Conservation (phyloP, 257 asterid species). For the Handroanthus guayacan region DNA sequence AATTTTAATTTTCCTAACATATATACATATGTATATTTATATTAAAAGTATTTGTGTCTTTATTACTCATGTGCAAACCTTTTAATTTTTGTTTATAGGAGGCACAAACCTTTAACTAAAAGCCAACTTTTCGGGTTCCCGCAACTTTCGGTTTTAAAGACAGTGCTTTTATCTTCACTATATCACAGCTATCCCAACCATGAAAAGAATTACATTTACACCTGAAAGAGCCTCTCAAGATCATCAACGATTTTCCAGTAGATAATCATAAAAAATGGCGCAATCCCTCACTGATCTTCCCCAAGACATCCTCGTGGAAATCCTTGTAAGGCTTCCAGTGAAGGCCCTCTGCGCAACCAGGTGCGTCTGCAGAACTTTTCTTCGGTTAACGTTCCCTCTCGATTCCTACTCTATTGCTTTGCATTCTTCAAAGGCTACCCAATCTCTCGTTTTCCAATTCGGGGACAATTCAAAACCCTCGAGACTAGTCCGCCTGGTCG, state of each 20-base stretch:
- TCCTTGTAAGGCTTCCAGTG: constrained; percentile 33
- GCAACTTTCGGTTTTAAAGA: too few species aligned
- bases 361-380: constrained; percentile 40
- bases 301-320: constrained; percentile 24
- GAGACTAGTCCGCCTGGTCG: background rate
- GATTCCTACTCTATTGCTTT: constrained; percentile 20
- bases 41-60: too few species aligned
- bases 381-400: constrained; percentile 13
- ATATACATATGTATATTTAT: too few species aligned
- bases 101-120: too few species aligned
- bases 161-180: too few species aligned
- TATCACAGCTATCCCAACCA: background rate
- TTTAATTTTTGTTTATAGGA: too few species aligned
- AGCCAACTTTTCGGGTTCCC: too few species aligned
- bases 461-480: background rate
- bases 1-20: too few species aligned
- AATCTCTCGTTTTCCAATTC: constrained; percentile 25
- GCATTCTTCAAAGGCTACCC: constrained; percentile 28
- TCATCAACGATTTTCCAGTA: background rate
- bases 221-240: background rate
- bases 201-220: background rate
- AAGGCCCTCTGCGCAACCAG: constrained; percentile 9
- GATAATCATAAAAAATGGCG: constrained; percentile 3
- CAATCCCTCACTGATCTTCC: constrained; percentile 15
- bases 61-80: too few species aligned